phyloP scores from a whole-genome alignment of 2,329 filamentous ascomycete genomes.

The Orbilia javanica region DNA sequence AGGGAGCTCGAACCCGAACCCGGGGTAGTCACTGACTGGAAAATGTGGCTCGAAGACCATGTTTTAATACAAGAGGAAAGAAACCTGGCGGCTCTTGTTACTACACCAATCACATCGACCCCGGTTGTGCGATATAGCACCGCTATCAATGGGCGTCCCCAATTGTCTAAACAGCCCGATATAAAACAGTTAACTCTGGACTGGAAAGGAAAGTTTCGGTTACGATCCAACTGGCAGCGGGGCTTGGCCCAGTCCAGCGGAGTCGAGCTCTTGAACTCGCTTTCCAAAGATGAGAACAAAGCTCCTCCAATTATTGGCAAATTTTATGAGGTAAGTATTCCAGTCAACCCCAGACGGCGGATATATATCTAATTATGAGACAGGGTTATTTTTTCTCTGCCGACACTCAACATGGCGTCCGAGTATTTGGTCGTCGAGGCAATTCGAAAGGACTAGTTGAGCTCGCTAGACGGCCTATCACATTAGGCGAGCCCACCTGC shows the following conservation, averaged over 20 bases:
- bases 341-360: neutral
- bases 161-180: constrained; percentile 61
- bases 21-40: constrained; percentile 30
- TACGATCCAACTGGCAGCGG: constrained; percentile 89
- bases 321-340: constrained; percentile 42
- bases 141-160: constrained; percentile 22
- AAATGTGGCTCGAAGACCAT: constrained; percentile 49
- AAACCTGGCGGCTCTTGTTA: constrained; percentile 60
- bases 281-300: neutral
- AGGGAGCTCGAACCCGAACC: neutral
- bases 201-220: constrained; percentile 90
- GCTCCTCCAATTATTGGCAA: constrained; percentile 29
- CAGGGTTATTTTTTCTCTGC: constrained; percentile 52
- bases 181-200: constrained; percentile 75
- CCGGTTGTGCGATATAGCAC: constrained; percentile 59
- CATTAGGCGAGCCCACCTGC: constrained; percentile 39
- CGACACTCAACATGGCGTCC: constrained; percentile 31
- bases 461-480: neutral
- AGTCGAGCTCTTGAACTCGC: constrained; percentile 10
- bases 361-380: neutral
- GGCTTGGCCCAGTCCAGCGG: constrained; percentile 64
- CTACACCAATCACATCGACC: constrained; percentile 62
- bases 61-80: constrained; percentile 51
- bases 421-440: constrained; percentile 29
- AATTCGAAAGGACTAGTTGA: neutral